A percentile compares a stretch with the other conserved stretches of the same genome.
phyloP scores from a whole-genome alignment of 352 stramenopile species.

The Phytopythium litorale region DNA sequence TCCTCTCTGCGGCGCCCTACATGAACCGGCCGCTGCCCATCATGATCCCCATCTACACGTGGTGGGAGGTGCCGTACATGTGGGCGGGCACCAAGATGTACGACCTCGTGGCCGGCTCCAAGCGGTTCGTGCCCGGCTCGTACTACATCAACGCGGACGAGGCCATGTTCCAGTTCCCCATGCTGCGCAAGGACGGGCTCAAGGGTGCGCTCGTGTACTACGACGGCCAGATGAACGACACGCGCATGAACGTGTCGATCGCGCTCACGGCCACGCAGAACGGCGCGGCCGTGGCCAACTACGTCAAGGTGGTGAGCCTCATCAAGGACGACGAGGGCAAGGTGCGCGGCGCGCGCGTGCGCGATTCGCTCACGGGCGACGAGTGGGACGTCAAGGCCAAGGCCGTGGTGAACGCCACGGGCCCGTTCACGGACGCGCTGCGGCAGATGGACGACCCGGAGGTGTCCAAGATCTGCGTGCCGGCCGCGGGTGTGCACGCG shows the following conservation, averaged over 20 bases:
- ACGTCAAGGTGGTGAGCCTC: constrained; percentile 85
- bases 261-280: constrained; percentile 93
- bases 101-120: constrained; percentile 88
- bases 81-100: constrained; percentile 92
- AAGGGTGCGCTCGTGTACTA: constrained; percentile 92
- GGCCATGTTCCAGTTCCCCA: constrained; percentile 93
- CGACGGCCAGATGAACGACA: constrained; percentile 94
- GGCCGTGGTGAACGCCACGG: constrained; percentile 93
- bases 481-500: constrained; percentile 93
- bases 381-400: constrained; percentile 89
- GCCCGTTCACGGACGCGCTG: constrained; percentile 90
- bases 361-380: constrained; percentile 87
- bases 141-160: constrained; percentile 92
- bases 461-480: constrained; percentile 90
- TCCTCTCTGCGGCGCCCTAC: constrained; percentile 91
- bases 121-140: constrained; percentile 85
- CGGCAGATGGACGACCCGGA: constrained; percentile 92
- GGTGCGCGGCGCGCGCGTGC: constrained; percentile 83
- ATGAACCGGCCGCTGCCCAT: constrained; percentile 94
- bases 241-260: constrained; percentile 93
- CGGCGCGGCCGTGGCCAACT: constrained; percentile 90
- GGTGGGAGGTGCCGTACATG: constrained; percentile 95
- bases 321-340: constrained; percentile 87
- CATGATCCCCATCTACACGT: constrained; percentile 96
- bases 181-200: constrained; percentile 89